phyloP scores from a whole-genome alignment of 495 filamentous ascomycete species.

The Talaromyces proteolyticus region DNA sequence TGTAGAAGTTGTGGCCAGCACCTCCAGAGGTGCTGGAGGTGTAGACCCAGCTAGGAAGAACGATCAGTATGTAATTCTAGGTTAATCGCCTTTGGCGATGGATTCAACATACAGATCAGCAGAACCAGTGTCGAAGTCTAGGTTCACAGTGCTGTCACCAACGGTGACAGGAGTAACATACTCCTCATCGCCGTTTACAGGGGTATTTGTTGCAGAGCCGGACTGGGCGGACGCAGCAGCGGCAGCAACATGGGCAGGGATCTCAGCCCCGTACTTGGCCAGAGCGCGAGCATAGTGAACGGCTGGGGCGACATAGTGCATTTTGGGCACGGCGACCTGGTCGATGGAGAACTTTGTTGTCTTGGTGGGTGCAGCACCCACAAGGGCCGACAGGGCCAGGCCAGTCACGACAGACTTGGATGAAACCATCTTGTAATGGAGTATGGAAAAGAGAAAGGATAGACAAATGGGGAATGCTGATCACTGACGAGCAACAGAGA shows the following conservation, averaged over 20 bases:
- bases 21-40: constrained; percentile 14
- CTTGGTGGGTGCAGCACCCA: constrained; percentile 14
- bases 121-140: constrained; percentile 57
- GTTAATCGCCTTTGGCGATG: too few relatives aligned
- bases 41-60: constrained; percentile 3
- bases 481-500: too few relatives aligned
- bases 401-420: too few relatives aligned
- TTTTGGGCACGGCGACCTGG: constrained; percentile 25
- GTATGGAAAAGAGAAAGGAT: too few relatives aligned
- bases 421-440: too few relatives aligned
- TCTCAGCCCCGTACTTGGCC: constrained; percentile 34
- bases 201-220: constrained; percentile 45
- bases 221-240: constrained; percentile 36
- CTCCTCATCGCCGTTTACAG: constrained; percentile 52
- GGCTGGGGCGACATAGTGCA: constrained; percentile 19
- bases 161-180: constrained; percentile 64
- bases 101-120: constrained; percentile 71
- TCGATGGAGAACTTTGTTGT: constrained; percentile 36
- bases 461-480: too few relatives aligned
- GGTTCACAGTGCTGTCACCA: constrained; percentile 43
- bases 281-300: constrained; percentile 31
- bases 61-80: too few relatives aligned
- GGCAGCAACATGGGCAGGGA: constrained; percentile 31
- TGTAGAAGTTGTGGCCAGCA: constrained; percentile 40
- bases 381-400: too few relatives aligned